Evolutionary conservation across 2,329 filamentous ascomycete genomes (phyloP).

Genomic region (Penicillium sp.): DNA sequence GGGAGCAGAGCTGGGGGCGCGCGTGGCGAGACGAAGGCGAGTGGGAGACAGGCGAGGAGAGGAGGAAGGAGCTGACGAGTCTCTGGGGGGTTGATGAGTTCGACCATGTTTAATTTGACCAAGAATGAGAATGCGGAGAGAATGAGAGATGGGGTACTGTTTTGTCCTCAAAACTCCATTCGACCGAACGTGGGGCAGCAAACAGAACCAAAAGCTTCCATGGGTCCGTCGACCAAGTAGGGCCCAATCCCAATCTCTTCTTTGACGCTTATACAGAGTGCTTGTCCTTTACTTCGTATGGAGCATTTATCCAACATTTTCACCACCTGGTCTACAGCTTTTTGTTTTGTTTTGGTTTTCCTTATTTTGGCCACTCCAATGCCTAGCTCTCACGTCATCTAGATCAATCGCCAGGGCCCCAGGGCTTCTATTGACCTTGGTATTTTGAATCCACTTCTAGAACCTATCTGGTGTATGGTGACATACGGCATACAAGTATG

Average conservation of each 20-base stretch:
- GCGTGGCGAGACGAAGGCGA: conserved; percentile 59
- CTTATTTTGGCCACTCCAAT: not conserved
- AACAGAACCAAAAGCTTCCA: conserved; percentile 9
- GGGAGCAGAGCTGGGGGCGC: conserved; percentile 63
- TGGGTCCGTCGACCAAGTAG: not conserved
- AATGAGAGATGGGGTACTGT: conserved; percentile 1
- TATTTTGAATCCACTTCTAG: not conserved
- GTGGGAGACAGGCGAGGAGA: conserved; percentile 64
- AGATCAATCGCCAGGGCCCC: too few relatives aligned
- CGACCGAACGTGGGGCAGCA: conserved; percentile 17
- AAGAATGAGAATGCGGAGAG: conserved; percentile 2
- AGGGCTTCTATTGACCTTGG: not conserved
- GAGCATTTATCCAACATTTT: not conserved
- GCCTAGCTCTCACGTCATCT: too few relatives aligned
- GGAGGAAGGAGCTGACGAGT: conserved; percentile 61
- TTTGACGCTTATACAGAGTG: not conserved
- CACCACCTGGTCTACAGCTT: too few relatives aligned
- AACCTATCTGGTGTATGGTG: not conserved
- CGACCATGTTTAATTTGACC: conserved; percentile 48
- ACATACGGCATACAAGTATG: not conserved
- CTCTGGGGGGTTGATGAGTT: conserved; percentile 57
- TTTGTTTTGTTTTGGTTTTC: not conserved
- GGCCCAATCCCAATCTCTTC: not conserved
- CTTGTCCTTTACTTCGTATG: not conserved
- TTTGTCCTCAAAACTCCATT: conserved; percentile 14